Evolutionary conservation across 177 flowering plant species (phyloP).

Genomic region (Vitis hybrid): DNA sequence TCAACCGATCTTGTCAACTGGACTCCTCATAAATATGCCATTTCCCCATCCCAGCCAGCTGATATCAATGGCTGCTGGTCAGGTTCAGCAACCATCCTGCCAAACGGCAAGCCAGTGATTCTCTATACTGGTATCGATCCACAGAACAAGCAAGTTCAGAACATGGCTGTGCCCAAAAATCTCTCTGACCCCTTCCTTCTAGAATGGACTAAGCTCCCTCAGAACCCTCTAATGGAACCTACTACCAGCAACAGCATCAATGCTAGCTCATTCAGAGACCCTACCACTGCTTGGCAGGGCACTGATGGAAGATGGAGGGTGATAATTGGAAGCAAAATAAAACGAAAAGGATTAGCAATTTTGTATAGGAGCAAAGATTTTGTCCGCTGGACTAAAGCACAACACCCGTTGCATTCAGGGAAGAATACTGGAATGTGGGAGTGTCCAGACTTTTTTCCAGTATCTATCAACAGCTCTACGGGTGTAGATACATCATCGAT

Average conservation of each 20-base stretch:
- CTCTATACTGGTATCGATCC: conserved; percentile 45
- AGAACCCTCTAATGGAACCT: conserved; percentile 40
- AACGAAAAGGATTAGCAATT: conserved; percentile 34
- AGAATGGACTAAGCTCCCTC: conserved; percentile 35
- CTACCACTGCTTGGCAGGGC: conserved; percentile 57
- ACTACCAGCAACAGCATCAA: conserved; percentile 24
- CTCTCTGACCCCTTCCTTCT: conserved; percentile 44
- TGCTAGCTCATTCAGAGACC: conserved; percentile 47
- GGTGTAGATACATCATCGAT: conserved; percentile 38
- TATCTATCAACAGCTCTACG: background rate
- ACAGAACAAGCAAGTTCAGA: conserved; percentile 35
- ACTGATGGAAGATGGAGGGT: conserved; percentile 46
- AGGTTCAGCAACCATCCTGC: conserved; percentile 49
- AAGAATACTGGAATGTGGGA: conserved; percentile 61
- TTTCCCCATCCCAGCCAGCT: conserved; percentile 31
- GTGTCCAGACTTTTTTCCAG: conserved; percentile 68
- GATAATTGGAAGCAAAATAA: conserved; percentile 39
- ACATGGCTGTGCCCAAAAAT: conserved; percentile 42
- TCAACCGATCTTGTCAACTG: conserved; percentile 51
- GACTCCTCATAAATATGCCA: conserved; percentile 31
- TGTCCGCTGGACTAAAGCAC: conserved; percentile 29
- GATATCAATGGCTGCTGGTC: conserved; percentile 49
- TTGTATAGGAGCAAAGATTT: conserved; percentile 48
- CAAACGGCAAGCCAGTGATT: conserved; percentile 30
- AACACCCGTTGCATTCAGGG: conserved; percentile 36